Percentiles rank a stretch among this genome's conserved stretches.
Evolutionary conservation across 2,329 filamentous ascomycete species (phyloP).

Genomic region (Cladosporium halotolerans): DNA sequence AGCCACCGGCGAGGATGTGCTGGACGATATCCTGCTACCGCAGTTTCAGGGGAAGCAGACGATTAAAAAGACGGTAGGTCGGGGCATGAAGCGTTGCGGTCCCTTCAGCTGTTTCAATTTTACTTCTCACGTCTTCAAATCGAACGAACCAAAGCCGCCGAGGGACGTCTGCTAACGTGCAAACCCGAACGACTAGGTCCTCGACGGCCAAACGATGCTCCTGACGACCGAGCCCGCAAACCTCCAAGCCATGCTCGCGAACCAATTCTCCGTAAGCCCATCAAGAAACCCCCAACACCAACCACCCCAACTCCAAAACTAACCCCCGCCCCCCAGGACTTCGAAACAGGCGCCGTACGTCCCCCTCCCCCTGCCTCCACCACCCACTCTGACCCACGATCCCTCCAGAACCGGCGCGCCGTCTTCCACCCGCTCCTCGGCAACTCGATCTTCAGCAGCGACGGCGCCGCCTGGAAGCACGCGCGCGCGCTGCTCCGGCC

Average conservation of each 20-base stretch:
- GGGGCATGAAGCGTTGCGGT: slow-evolving; percentile 28
- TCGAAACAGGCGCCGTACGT: slow-evolving; percentile 23
- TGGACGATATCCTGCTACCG: slow-evolving; percentile 18
- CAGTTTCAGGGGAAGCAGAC: slow-evolving; percentile 10
- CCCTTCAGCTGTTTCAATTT: slow-evolving; percentile 34
- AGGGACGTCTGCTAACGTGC: too few species aligned
- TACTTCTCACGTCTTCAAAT: background rate
- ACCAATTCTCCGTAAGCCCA: slow-evolving; percentile 40
- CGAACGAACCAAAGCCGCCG: too few species aligned
- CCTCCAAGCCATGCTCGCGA: slow-evolving; percentile 48
- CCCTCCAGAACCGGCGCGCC: slow-evolving; percentile 2
- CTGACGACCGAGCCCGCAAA: slow-evolving; percentile 43
- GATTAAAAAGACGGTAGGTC: slow-evolving; percentile 1
- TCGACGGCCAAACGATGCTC: slow-evolving; percentile 14
- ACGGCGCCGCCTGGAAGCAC: slow-evolving; percentile 27
- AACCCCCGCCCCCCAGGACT: slow-evolving; percentile 35
- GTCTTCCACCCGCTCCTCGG: slow-evolving; percentile 23
- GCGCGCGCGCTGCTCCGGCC: slow-evolving; percentile 26
- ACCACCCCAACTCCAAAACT: background rate
- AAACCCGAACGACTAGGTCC: background rate
- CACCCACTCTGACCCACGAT: background rate
- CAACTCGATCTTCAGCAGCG: slow-evolving; percentile 25
- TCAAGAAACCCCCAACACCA: slow-evolving; percentile 9
- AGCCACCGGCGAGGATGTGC: slow-evolving; percentile 15
- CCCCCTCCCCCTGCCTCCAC: background rate